Base-by-base conservation (phyloP, 2,329 filamentous ascomycete genomes). In the Biscogniauxia sp. region DNA sequence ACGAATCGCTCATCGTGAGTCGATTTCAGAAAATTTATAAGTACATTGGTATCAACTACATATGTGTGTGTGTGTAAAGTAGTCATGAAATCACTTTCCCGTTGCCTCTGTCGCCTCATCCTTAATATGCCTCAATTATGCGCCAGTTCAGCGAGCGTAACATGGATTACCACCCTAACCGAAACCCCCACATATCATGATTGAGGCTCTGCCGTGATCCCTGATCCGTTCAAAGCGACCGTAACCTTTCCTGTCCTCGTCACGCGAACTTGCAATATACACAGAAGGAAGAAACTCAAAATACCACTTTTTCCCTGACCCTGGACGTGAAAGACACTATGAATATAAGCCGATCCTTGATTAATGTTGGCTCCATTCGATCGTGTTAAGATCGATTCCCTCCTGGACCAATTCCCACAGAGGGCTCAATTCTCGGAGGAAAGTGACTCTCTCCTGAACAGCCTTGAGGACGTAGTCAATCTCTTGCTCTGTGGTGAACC, bases 391-490 rank as follows among this genome's bases (percentile, higher is more conserved):
- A 73, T 97, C 95, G 65, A 99, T 86, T 17, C 95, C 95, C 76
- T 99, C 95, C 79, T 99, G 95, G 13, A 99, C 95, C 66, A 99
- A 79, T 78, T 99, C 95, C 95, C 95, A 99, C 60, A 99, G 80
- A 49, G 95, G 95, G 74, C 93, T 97, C 67, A 99, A 82, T 79
- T 99, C 95, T 70, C 95, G 87, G 71, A 99, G 81, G 82, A 98
- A 98, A 17, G 87, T 90, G 51, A 99, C 95, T 56, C 95, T 87
- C 74, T 96, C 92, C 75, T 85, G 86, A 0, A 99, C 95, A 0
- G 95, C 94, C 79, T 97, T 95, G 60, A 99, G 82, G 11, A 99
- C 95, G 72, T 99, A 99, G 75, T 99, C 94, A 64, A 99, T 96
- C 81, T 99, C 95, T 26, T 82, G 84, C 71, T 97, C 92, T 0